These are phyloP conservation scores for Calonectria fujianensis DNA, from an alignment of 2,329 filamentous ascomycete genomes.

Conservation along the genomic window DNA sequence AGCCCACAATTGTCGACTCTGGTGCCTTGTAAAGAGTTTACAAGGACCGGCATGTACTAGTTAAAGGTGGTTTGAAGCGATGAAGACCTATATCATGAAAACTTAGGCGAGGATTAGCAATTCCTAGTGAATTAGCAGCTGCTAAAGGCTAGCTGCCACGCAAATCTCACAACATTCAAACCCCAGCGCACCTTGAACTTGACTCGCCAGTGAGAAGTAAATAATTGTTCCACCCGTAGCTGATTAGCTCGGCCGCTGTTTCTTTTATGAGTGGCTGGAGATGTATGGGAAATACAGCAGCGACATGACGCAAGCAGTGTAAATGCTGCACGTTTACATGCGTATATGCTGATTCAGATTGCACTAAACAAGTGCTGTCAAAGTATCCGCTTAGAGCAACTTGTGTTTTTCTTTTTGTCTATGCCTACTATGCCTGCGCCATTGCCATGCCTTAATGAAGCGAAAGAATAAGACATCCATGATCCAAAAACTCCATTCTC, in stretches of 20 bases:
- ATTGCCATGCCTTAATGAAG: slow-evolving; percentile 49
- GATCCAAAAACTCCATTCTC: slow-evolving; percentile 52
- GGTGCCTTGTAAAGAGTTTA: slow-evolving; percentile 67
- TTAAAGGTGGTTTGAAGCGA: slow-evolving; percentile 40
- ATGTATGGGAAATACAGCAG: no score
- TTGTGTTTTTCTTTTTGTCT: slow-evolving; percentile 40
- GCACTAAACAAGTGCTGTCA: neutral
- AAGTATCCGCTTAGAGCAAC: neutral
- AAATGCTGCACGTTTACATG: neutral
- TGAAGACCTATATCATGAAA: slow-evolving; percentile 47
- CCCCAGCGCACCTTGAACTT: slow-evolving; percentile 27
- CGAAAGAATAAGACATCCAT: slow-evolving; percentile 41
- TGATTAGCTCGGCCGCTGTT: neutral
- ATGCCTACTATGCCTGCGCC: slow-evolving; percentile 46
- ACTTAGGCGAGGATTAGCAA: slow-evolving; percentile 48
- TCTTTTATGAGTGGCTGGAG: neutral
- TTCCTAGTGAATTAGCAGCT: slow-evolving; percentile 45
- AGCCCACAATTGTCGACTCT: slow-evolving; percentile 74
- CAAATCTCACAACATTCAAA: slow-evolving; percentile 51
- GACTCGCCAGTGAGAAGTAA: neutral
- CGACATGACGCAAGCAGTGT: neutral
- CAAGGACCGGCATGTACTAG: slow-evolving; percentile 31
- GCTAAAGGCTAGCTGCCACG: slow-evolving; percentile 43
- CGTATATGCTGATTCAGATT: neutral
- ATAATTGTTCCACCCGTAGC: neutral